These are phyloP conservation scores for Aspergillus flavus DNA, from an alignment of 2,329 filamentous ascomycete genomes.

Conservation along the genomic window DNA sequence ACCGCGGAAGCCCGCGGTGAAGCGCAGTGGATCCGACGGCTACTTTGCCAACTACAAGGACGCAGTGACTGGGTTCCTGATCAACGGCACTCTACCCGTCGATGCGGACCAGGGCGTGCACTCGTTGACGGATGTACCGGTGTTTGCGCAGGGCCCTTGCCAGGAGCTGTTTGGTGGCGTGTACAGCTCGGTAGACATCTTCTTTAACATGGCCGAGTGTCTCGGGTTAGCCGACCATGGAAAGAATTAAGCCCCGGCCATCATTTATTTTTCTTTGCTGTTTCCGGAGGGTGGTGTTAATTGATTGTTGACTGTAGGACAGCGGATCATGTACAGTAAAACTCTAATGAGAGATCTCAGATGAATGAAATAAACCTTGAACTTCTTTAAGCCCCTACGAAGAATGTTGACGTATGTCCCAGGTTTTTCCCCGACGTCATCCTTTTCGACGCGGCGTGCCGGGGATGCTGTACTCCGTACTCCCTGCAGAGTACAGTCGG, in stretches of 20 bases:
- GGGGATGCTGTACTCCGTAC: background rate
- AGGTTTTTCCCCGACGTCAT: background rate
- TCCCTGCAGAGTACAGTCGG: background rate
- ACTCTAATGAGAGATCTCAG: background rate
- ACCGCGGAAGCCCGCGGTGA: conserved; percentile 63
- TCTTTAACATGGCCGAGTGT: conserved; percentile 44
- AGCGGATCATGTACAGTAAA: background rate
- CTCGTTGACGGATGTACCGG: conserved; percentile 75
- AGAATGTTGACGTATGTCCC: background rate
- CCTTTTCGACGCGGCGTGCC: background rate
- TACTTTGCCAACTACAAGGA: conserved; percentile 71
- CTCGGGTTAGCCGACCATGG: conserved; percentile 35
- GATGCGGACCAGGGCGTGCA: conserved; percentile 70
- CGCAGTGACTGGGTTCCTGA: conserved; percentile 65
- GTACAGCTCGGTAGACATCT: conserved; percentile 44
- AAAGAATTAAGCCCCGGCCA: background rate
- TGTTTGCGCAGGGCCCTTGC: conserved; percentile 78
- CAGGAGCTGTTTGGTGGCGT: conserved; percentile 68
- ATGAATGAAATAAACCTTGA: background rate
- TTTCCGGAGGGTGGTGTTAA: background rate
- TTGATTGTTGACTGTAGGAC: background rate
- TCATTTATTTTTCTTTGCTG: background rate
- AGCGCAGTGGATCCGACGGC: conserved; percentile 53
- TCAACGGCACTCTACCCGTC: conserved; percentile 74
- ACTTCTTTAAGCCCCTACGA: background rate